Percentiles rank a stretch among this genome's conserved stretches.
phyloP scores from a whole-genome alignment of 805 yeast genomes.

The Kodamaea fukazawae region DNA sequence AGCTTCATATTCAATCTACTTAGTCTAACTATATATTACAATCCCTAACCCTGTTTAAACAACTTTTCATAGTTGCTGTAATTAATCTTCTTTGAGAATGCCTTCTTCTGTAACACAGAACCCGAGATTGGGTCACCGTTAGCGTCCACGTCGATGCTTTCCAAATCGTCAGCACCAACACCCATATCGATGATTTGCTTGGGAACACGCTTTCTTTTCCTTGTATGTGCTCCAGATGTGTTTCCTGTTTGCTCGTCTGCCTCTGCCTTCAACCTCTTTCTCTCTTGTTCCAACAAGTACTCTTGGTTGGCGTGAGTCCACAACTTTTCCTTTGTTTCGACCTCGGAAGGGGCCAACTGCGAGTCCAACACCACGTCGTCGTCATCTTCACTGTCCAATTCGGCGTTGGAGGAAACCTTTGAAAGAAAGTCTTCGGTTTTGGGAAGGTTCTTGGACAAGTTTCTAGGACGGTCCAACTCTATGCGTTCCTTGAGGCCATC shows the following conservation, averaged over 20 bases:
- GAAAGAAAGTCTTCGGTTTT: slow-evolving; percentile 53
- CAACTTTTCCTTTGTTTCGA: slow-evolving; percentile 69
- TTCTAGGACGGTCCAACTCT: slow-evolving; percentile 36
- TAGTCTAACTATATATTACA: too few species aligned
- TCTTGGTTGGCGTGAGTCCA: slow-evolving; percentile 93
- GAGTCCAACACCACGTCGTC: slow-evolving; percentile 73
- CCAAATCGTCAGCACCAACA: slow-evolving; percentile 28
- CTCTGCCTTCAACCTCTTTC: slow-evolving; percentile 75
- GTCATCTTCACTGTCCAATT: slow-evolving; percentile 64
- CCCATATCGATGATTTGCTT: slow-evolving; percentile 28
- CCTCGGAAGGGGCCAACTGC: slow-evolving; percentile 66
- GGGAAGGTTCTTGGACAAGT: slow-evolving; percentile 53
- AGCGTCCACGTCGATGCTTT: slow-evolving; percentile 39
- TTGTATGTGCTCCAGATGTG: slow-evolving; percentile 30
- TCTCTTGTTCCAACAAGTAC: slow-evolving; percentile 79
- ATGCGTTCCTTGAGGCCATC: slow-evolving; percentile 11
- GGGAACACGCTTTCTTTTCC: slow-evolving; percentile 41
- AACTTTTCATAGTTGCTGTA: slow-evolving; percentile 72
- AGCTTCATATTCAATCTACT: too few species aligned
- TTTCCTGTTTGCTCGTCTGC: slow-evolving; percentile 88
- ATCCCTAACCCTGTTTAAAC: slow-evolving; percentile 16
- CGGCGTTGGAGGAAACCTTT: slow-evolving; percentile 58
- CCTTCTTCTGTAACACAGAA: slow-evolving; percentile 71
- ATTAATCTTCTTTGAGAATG: slow-evolving; percentile 85
- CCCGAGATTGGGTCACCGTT: slow-evolving; percentile 52